These are phyloP conservation scores for Xylaria sp. DNA, from an alignment of 2,329 filamentous ascomycete genomes.

Conservation along the genomic window DNA sequence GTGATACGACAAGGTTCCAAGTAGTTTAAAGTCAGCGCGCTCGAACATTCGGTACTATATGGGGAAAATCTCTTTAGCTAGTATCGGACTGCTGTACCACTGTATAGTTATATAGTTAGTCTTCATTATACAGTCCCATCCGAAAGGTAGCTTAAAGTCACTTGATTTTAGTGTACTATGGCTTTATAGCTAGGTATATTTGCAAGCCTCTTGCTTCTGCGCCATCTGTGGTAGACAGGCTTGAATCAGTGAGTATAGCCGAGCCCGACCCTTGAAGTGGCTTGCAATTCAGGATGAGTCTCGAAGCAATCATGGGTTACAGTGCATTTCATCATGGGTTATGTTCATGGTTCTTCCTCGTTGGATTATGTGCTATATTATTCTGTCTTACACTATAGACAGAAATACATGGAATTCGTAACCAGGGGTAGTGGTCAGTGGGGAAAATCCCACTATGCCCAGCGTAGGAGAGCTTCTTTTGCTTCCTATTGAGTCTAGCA, in stretches of 20 bases:
- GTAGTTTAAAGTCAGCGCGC: conserved; percentile 15
- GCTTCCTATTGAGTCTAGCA: conserved; percentile 28
- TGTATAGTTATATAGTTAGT: not conserved
- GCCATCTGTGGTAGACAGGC: conserved; percentile 2
- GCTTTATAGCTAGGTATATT: no score
- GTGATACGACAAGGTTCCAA: conserved; percentile 32
- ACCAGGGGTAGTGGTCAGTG: conserved; percentile 24
- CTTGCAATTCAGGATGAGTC: conserved; percentile 25
- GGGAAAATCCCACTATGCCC: conserved; percentile 28
- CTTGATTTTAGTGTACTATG: not conserved
- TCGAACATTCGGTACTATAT: conserved; percentile 19
- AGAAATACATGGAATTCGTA: conserved; percentile 25
- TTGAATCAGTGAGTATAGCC: conserved; percentile 34
- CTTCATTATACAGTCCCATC: conserved; percentile 19
- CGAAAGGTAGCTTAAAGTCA: conserved; percentile 6
- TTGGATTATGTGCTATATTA: conserved; percentile 30
- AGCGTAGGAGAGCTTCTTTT: not conserved
- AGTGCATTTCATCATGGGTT: conserved; percentile 32
- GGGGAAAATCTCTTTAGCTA: conserved; percentile 15
- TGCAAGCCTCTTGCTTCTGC: conserved; percentile 5
- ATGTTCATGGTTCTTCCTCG: conserved; percentile 30
- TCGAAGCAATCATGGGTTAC: conserved; percentile 36
- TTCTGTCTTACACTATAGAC: conserved; percentile 28
- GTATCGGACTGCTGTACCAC: conserved; percentile 30
- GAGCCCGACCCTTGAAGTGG: conserved; percentile 31